Evolutionary conservation across 140 eudicot genomes (phyloP).

Genomic region (Cichorium intybus): DNA sequence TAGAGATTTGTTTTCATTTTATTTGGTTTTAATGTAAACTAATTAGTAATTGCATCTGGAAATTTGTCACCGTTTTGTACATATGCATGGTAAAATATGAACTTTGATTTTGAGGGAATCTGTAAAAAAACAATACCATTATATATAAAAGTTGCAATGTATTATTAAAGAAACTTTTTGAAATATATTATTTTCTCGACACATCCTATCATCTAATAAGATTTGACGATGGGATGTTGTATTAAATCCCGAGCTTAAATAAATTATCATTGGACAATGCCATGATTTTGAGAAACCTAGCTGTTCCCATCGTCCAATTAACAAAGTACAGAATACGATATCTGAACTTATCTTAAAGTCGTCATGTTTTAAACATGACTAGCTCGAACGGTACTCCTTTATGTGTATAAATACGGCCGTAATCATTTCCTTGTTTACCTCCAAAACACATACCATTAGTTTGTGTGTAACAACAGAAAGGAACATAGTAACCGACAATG

Average conservation of each 20-base stretch:
- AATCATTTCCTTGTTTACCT: background rate
- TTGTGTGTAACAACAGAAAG: background rate
- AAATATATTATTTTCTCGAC: too few relatives aligned
- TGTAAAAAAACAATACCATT: too few relatives aligned
- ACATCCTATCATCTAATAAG: too few relatives aligned
- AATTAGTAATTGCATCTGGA: background rate
- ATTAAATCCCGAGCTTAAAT: background rate
- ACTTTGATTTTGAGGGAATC: too few relatives aligned
- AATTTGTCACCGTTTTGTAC: background rate
- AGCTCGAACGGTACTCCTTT: background rate
- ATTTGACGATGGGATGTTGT: too few relatives aligned
- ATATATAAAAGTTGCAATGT: too few relatives aligned
- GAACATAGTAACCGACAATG: constrained; percentile 26
- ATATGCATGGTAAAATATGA: too few relatives aligned
- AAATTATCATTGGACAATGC: background rate
- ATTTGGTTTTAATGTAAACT: background rate
- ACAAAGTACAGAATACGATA: background rate
- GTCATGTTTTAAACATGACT: background rate
- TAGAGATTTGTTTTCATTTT: background rate
- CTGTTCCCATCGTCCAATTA: background rate
- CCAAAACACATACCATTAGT: background rate
- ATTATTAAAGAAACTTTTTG: too few relatives aligned
- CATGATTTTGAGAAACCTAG: background rate
- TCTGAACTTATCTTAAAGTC: background rate
- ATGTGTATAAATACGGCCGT: background rate